Percentiles rank a stretch among this genome's conserved stretches.
These are phyloP conservation scores for Elongisporangium prolatum DNA, from an alignment of 352 stramenopile species.

Conservation along the genomic window DNA sequence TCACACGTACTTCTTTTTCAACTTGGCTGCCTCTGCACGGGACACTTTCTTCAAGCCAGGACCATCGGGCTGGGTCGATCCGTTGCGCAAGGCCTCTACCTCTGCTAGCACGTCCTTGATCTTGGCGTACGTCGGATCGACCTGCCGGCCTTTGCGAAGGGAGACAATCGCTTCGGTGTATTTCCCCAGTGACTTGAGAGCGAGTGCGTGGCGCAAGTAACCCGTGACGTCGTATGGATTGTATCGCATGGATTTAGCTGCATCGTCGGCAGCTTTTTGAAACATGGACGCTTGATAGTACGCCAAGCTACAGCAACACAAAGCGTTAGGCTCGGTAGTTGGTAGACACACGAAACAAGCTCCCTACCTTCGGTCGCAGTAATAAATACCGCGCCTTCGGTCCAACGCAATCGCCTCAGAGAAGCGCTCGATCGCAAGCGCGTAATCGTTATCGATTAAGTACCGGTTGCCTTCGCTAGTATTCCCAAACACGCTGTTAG, in stretches of 20 bases:
- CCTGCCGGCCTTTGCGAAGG: conserved; percentile 60
- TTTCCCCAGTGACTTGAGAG: conserved; percentile 79
- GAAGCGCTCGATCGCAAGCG: conserved; percentile 90
- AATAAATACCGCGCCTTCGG: conserved; percentile 87
- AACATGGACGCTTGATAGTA: conserved; percentile 60
- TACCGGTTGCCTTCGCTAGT: conserved; percentile 87
- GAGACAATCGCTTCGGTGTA: conserved; percentile 68
- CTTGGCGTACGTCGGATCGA: conserved; percentile 70
- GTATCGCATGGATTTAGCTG: conserved; percentile 87
- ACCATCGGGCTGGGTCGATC: conserved; percentile 2
- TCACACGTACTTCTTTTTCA: conserved; percentile 18
- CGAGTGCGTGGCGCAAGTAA: conserved; percentile 91
- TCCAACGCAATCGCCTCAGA: conserved; percentile 90
- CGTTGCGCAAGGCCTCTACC: conserved; percentile 32
- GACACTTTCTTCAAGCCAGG: conserved; percentile 13
- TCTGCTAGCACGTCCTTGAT: conserved; percentile 51
- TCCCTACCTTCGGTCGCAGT: conserved; percentile 82
- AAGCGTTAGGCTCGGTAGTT: background rate
- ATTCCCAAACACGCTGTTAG: background rate
- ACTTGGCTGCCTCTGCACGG: conserved; percentile 18
- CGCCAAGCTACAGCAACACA: conserved; percentile 40
- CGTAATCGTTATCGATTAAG: conserved; percentile 88
- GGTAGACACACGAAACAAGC: background rate
- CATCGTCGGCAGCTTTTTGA: conserved; percentile 87
- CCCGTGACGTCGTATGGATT: conserved; percentile 91